Evolutionary conservation across 129 eudicot genomes (phyloP).

Genomic region (Helianthus tuberosus): DNA sequence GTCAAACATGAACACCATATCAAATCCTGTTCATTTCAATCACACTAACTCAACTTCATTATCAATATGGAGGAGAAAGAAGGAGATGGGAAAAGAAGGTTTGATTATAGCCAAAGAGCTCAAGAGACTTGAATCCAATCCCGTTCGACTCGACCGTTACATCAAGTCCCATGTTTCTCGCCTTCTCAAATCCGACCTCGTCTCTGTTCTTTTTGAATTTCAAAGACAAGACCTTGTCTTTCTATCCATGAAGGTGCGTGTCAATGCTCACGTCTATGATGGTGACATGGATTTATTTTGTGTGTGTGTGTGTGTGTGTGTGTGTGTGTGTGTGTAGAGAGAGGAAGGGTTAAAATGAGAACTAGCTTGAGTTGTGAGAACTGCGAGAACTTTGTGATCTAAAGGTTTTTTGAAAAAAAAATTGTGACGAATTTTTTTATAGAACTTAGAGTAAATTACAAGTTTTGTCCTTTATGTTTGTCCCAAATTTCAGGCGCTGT

Average conservation of each 20-base stretch:
- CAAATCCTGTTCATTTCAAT: not conserved
- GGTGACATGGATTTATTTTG: not conserved
- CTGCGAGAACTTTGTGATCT: too few relatives aligned
- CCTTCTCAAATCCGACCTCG: slow-evolving; percentile 86
- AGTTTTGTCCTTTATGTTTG: too few relatives aligned
- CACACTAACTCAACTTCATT: slow-evolving; percentile 32
- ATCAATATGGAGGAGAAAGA: slow-evolving; percentile 97
- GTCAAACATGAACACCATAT: slow-evolving; percentile 24
- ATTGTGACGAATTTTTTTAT: too few relatives aligned
- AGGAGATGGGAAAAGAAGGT: slow-evolving; percentile 91
- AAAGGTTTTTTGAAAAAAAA: too few relatives aligned
- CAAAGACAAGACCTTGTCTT: slow-evolving; percentile 85
- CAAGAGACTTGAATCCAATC: slow-evolving; percentile 73
- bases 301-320: too few relatives aligned
- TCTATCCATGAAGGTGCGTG: slow-evolving; percentile 93
- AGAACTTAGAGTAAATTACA: too few relatives aligned
- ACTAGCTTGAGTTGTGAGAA: too few relatives aligned
- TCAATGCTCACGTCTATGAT: not conserved
- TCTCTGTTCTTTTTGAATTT: slow-evolving; percentile 89
- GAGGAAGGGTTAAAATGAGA: too few relatives aligned
- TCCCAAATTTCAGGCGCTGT: too few relatives aligned
- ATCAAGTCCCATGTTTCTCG: slow-evolving; percentile 82
- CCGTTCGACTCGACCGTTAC: slow-evolving; percentile 68
- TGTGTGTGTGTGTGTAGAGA: too few relatives aligned
- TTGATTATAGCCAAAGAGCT: slow-evolving; percentile 86